Evolutionary conservation across 2,329 filamentous ascomycete genomes (phyloP).

Genomic region (Talaromyces sp.): DNA sequence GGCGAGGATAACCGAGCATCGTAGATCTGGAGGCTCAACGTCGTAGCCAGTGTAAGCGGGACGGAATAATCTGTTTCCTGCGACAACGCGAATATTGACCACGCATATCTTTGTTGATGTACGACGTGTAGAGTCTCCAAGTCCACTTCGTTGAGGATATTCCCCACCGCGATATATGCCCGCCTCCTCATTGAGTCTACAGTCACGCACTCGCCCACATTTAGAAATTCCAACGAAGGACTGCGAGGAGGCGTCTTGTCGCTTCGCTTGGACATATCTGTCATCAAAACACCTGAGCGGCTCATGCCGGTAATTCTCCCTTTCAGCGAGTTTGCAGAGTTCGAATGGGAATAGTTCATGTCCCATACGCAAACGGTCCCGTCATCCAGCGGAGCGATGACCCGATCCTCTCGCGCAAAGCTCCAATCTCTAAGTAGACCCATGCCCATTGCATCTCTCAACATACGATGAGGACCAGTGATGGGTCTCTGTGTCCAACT

Average conservation of each 20-base stretch:
- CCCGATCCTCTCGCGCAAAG: constrained; percentile 54
- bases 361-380: constrained; percentile 89
- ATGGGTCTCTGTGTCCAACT: constrained; percentile 71
- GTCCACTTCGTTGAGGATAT: constrained; percentile 76
- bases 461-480: constrained; percentile 27
- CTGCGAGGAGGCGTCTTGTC: constrained; percentile 28
- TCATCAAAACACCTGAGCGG: constrained; percentile 62
- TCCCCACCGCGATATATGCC: constrained; percentile 78
- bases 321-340: constrained; percentile 41
- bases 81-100: constrained; percentile 79
- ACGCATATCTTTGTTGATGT: constrained; percentile 70
- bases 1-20: constrained; percentile 59
- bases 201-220: constrained; percentile 75
- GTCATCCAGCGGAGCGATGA: constrained; percentile 77
- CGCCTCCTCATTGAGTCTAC: constrained; percentile 65
- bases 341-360: constrained; percentile 47
- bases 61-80: constrained; percentile 59
- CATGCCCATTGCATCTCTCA: constrained; percentile 66
- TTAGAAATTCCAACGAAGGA: constrained; percentile 36
- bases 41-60: constrained; percentile 81
- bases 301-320: constrained; percentile 63
- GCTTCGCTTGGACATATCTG: constrained; percentile 64
- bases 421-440: constrained; percentile 61
- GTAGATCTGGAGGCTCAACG: constrained; percentile 74
- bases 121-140: constrained; percentile 68